Evolutionary conservation across 2,329 filamentous ascomycete species (phyloP), one percentile per base, ranked within the genome.

Genomic region (Aspergillus sergii): DNA sequence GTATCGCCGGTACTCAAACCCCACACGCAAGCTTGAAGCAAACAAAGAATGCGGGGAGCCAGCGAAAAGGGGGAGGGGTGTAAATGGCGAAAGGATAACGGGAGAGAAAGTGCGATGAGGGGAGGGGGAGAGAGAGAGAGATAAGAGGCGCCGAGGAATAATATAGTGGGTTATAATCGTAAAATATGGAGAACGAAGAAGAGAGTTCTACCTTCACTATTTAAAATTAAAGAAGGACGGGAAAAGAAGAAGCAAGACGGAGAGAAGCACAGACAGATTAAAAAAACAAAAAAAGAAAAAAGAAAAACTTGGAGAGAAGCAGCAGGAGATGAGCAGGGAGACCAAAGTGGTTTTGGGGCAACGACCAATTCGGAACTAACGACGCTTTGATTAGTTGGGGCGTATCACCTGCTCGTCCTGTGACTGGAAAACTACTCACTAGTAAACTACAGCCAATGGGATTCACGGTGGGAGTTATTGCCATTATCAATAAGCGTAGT

Each of bases 31-130:
- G 58, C 30, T 34, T 45, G 30, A 59, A 45, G 26, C 45, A 59
- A 51, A 61, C 26, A 53, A 14, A 64, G 62, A 66, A 71, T 69
- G 68, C 62, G 68, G 68, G 64, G 68, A 64, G 60, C 32, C 41
- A 56, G 55, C 53, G 58, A 48, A 55, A 41, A 56, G 58, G 58
- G 53, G 60, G 41, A 62, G 56, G 56, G 57, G 59, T 26, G 51
- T 50, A 43, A 51, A 54, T 48, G 14, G 21, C 32, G 21, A 36
- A 45, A 32, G 43, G 12, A 19, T 43, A 16, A 11, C 23, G 14
- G 34, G 23, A 45, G 21, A 61, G 16, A 36, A 48, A n/a, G 30
- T 56, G 30, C 28, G n/a, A 46, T 34, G 36, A 55, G 36, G 48
- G 16, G 46, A 50, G 36, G 48, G n/a, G 46, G 8, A n/a, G 51